Percentiles rank a stretch among this genome's conserved stretches.
These are phyloP conservation scores for Camelina sativa DNA, from an alignment of 345 rosid genomes.

Conservation along the genomic window DNA sequence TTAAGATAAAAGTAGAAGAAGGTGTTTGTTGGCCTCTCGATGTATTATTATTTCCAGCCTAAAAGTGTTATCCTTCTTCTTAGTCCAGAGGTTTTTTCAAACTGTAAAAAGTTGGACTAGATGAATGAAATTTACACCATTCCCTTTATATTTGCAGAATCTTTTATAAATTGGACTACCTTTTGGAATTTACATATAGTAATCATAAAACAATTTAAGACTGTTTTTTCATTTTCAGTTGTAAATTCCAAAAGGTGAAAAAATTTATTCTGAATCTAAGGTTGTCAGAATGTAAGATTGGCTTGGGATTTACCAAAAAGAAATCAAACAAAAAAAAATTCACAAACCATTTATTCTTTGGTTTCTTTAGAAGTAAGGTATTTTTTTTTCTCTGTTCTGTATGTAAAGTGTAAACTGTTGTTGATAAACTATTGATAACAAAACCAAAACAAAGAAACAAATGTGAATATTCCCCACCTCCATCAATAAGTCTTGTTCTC, in stretches of 20 bases:
- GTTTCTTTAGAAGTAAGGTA: slow-evolving; percentile 17
- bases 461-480: slow-evolving; percentile 33
- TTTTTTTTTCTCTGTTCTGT: slow-evolving; percentile 24
- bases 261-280: slow-evolving; percentile 3
- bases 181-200: no score
- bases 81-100: slow-evolving; percentile 9
- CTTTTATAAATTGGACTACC: no score
- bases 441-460: slow-evolving; percentile 20
- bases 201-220: background rate
- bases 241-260: background rate
- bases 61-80: slow-evolving; percentile 52
- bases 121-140: background rate
- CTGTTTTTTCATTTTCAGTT: background rate
- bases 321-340: slow-evolving; percentile 9
- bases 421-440: slow-evolving; percentile 16
- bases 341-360: slow-evolving; percentile 20
- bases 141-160: no score
- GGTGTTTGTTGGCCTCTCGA: slow-evolving; percentile 34
- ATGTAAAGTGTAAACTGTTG: slow-evolving; percentile 6
- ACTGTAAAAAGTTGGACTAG: slow-evolving; percentile 21
- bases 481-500: slow-evolving; percentile 32
- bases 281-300: slow-evolving; percentile 17
- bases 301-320: background rate
- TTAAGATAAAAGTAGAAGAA: background rate
- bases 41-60: slow-evolving; percentile 56